Base-by-base conservation (phyloP, 208 protist genomes). In the Crithidia fasciculata region DNA sequence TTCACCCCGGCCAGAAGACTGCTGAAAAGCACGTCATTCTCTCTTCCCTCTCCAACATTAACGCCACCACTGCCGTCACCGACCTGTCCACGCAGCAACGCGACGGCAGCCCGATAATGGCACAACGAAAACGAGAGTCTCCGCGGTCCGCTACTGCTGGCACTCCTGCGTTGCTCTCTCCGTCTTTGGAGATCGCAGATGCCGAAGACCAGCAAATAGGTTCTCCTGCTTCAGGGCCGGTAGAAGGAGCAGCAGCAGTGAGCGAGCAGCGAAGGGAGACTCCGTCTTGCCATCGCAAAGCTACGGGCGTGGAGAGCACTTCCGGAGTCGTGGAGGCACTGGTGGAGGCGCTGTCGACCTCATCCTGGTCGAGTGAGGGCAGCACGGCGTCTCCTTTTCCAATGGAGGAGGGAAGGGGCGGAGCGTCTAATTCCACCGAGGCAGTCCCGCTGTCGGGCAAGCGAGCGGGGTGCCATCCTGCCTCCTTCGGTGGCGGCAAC, bases 301-400 rank as follows among this genome's bases (percentile, higher is more conserved):
- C 7, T 8, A 59, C 52, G 3, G 43, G 41, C 8, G 52, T 16
- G 28, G 61, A 52, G 13, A 10, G 19, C 16, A 49, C 44, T 8
- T 61, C 37, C n/a, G 66, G 65, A 37, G 72, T 67, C 8, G 73
- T 90, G 0, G 64, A 84, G 9, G 61, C 74, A 36, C 79, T 93
- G 7, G 69, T 88, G 9, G 83, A 88, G 49, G 85, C 75, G 13
- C 72, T 93, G 47, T 93, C 88, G 0, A 93, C 88, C 7, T 93
- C 88, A 3, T 90, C 88, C 12, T 93, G 85, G 88, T 89, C 85
- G 12, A 81, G 76, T 55, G 57, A 72, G 36, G 44, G 43, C 39
- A 18, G 47, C 57, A 39, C n/a, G 19, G 54, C 57, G 9, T 41
- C 66, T n/a, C 53, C 9, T 13, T n/a, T 28, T 40, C 56, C 50